Percentiles rank a stretch among this genome's conserved stretches.
Evolutionary conservation across 805 yeast species (phyloP).

Genomic region (Barnettozyma californica): DNA sequence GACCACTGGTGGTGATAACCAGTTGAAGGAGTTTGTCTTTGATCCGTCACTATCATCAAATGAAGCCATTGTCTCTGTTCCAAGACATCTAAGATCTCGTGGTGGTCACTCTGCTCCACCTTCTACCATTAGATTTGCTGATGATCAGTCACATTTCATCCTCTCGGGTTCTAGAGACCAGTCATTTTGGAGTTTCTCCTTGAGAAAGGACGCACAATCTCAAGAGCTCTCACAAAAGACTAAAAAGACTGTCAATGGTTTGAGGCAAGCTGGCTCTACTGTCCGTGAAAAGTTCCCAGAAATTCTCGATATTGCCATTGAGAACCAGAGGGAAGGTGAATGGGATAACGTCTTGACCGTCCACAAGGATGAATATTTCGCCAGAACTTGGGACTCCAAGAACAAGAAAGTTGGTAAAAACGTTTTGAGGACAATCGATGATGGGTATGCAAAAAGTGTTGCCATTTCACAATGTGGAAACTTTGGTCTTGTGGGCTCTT

Average conservation of each 20-base stretch:
- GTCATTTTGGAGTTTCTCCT: conserved; percentile 86
- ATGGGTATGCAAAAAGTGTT: conserved; percentile 67
- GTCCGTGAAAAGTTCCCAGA: conserved; percentile 74
- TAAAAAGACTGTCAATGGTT: conserved; percentile 35
- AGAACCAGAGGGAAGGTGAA: conserved; percentile 71
- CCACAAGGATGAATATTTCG: conserved; percentile 76
- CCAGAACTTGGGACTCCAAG: conserved; percentile 86
- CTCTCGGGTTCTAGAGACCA: conserved; percentile 83
- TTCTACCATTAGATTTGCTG: conserved; percentile 65
- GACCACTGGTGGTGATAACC: conserved; percentile 88
- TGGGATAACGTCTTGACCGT: conserved; percentile 94
- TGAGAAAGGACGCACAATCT: conserved; percentile 94
- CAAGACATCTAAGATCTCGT: conserved; percentile 84
- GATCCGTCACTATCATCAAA: conserved; percentile 72
- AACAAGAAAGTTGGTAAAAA: conserved; percentile 76
- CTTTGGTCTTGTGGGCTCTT: conserved; percentile 87
- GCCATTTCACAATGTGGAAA: conserved; percentile 91
- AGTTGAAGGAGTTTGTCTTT: conserved; percentile 83
- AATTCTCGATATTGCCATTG: conserved; percentile 62
- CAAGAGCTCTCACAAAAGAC: conserved; percentile 84
- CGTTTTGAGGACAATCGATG: conserved; percentile 69
- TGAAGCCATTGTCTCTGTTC: conserved; percentile 70
- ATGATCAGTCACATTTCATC: conserved; percentile 74
- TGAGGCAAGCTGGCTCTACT: conserved; percentile 52
- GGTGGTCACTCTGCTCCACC: conserved; percentile 99